Base-by-base conservation (phyloP, 108 stramenopile genomes). In the Stephanodiscus triporus region DNA sequence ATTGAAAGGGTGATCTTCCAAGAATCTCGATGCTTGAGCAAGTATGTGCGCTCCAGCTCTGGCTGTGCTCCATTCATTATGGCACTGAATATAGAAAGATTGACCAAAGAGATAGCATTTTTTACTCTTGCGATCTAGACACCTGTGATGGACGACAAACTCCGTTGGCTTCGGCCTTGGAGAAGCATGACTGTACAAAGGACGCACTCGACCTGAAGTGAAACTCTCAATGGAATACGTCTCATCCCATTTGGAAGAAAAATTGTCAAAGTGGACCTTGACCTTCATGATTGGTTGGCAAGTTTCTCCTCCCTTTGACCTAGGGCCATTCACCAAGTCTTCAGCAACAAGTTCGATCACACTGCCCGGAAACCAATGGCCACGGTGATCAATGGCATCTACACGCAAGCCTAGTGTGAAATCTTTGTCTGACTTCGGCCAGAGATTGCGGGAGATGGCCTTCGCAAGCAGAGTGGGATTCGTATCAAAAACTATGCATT, bases 161-260 rank as follows among this genome's bases (percentile, higher is more conserved):
- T 95, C 91, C 5, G 89, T 91, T n/a, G 91, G 86, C 49, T 91
- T 91, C 16, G 78, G 40, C 38, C 86, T 64, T 29, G 90, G 91
- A 55, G 78, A 83, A 16, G 90, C 79, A 67, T 91, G 90, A 14
- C 88, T 91, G 73, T 90, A 95, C 47, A 95, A 67, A 62, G 94
- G 92, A 47, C 77, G 81, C 10, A 95, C 88, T 34, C 81, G 74
- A 17, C 91, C 88, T 43, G 87, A 85, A 6, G 56, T 72, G 81
- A 95, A 96, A 63, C 95, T 86, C 4, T 86, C 81, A 17, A 95
- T 87, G 2, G 83, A 72, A 73, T 95, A 97, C 27, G 67, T 79
- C 73, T 97, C 95, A 71, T 97, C 97, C 97, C 97, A 97, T 77
- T 91, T 94, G n/a, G 83, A 61, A 9, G 88, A 81, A 79, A 93